Conservation (phyloP, 2,329 filamentous ascomycete genomes). For the Talaromyces sp. region DNA sequence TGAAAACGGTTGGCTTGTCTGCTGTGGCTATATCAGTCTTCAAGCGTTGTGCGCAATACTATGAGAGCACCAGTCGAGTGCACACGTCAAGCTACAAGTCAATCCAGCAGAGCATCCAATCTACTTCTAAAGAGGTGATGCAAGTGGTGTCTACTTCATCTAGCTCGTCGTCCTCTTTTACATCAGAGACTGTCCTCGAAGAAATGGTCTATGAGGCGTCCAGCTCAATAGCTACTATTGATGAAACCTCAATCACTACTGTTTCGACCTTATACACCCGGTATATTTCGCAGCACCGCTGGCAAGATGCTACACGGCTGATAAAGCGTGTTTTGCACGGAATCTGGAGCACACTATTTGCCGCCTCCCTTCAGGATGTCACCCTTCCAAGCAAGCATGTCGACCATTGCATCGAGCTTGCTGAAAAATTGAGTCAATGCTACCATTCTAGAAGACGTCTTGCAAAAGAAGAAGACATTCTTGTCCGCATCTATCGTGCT, state of each 20-base stretch:
- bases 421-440: conserved; percentile 42
- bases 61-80: conserved; percentile 31
- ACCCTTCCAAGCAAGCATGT: conserved; percentile 37
- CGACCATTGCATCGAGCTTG: conserved; percentile 43
- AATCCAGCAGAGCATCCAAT: conserved; percentile 40
- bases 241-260: conserved; percentile 37
- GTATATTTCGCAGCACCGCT: conserved; percentile 44
- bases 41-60: conserved; percentile 36
- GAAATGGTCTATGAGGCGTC: conserved; percentile 42
- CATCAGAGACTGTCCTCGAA: conserved; percentile 39
- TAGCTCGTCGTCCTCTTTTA: conserved; percentile 28
- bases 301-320: conserved; percentile 42
- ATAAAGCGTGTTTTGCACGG: conserved; percentile 41
- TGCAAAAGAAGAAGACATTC: conserved; percentile 32
- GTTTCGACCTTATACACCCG: conserved; percentile 34
- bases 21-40: conserved; percentile 44
- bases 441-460: conserved; percentile 36
- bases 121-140: conserved; percentile 40
- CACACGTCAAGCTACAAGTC: conserved; percentile 33
- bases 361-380: conserved; percentile 40
- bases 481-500: conserved; percentile 31
- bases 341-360: conserved; percentile 45
- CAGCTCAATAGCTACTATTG: conserved; percentile 33
- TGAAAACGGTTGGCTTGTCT: conserved; percentile 43
- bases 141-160: conserved; percentile 21